Evolutionary conservation across 805 yeast species (phyloP).

Genomic region (Pichia heedii): DNA sequence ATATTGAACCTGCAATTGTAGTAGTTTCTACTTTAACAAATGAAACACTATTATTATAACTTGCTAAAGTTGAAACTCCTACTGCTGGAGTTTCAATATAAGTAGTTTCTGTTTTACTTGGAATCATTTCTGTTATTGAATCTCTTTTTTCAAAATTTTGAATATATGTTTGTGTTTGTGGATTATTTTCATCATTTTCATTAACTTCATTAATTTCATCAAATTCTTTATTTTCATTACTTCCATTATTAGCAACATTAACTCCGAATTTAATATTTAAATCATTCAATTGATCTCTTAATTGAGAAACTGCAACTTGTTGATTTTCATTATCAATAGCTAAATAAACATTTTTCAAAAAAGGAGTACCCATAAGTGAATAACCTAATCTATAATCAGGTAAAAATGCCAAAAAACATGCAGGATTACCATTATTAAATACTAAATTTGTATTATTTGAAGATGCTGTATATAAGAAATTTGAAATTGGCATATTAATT

Average conservation of each 20-base stretch:
- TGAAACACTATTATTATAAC: not conserved
- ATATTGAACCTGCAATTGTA: not conserved
- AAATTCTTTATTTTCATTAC: not conserved
- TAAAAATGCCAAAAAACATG: conserved; percentile 46
- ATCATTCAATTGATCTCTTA: conserved; percentile 33
- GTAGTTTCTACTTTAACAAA: not conserved
- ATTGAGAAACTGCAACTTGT: conserved; percentile 37
- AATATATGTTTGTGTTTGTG: not conserved
- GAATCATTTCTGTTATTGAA: not conserved
- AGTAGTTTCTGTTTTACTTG: not conserved
- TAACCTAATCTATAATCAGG: conserved; percentile 43
- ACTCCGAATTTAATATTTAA: not conserved
- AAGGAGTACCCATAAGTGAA: conserved; percentile 49
- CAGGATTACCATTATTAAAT: conserved; percentile 45
- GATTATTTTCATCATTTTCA: not conserved
- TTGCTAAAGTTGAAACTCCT: not conserved
- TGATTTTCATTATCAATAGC: conserved; percentile 57
- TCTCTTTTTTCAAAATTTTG: not conserved
- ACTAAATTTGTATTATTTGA: conserved; percentile 29
- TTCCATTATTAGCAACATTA: not conserved
- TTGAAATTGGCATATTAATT: conserved; percentile 40
- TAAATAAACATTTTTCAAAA: conserved; percentile 42
- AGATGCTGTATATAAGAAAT: conserved; percentile 35
- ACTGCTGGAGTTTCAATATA: not conserved
- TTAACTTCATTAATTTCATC: not conserved